Evolutionary conservation across 768 basidiomycete species (phyloP), one percentile per base, ranked within the genome.

Genomic region (Rhizopogon sp.): DNA sequence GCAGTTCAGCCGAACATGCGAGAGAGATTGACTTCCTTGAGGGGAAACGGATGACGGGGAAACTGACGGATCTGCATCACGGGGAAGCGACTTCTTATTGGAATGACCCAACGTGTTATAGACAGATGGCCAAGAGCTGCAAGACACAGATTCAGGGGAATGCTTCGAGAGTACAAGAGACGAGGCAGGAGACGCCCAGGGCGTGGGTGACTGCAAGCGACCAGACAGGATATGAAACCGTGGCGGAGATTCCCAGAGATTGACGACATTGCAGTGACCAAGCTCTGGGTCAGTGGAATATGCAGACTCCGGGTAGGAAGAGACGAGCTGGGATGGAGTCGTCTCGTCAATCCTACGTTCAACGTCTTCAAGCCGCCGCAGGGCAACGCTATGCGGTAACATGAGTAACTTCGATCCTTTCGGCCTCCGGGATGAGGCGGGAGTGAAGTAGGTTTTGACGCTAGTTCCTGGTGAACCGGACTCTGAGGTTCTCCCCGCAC

Each of bases 401-500:
- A 49, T 22, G 35, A 49, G 39, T 37, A 35, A 29, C 33, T 37
- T 49, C 47, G 37, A 49, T 11, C 35, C 20, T 22, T 49, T 49
- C 20, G 20, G 20, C 14, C 22, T 49, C 35, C 37, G 47, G 35
- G 47, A 49, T 49, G 35, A 49, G 22, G 16, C 47, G 47, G 31
- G 8, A 16, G 47, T 49, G 22, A 22, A 33, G 45, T 20, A 16
- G 35, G 8, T 25, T 14, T 16, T 17, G 22, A 20, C 35, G 2
- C 22, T 6, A 16, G 47, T 37, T 49, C 22, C 35, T 25, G 33
- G 35, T 49, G 47, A 10, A 39, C 22, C 35, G 14, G 35, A 51
- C n/a, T 62, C 56, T 7, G 57, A 22, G 0, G 65, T 20, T 41
- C 57, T 59, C 39, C 58, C 58, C 20, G 52, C 53, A 28, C 46